Evolutionary conservation across 257 asterid species (phyloP).

Genomic region (Solanum chmielewskii): DNA sequence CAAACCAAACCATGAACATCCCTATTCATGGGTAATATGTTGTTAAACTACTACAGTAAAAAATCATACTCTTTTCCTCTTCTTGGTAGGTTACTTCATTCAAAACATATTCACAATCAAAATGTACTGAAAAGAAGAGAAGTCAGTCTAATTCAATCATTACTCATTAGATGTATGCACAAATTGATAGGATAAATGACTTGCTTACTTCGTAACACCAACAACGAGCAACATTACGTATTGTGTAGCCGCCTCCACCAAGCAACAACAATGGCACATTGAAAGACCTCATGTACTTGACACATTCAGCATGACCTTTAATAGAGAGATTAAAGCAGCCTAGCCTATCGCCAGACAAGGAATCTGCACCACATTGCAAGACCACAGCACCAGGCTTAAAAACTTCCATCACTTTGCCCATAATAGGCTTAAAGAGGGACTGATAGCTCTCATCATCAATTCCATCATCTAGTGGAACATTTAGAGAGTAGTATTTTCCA

Average conservation of each 20-base stretch:
- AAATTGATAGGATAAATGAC: not conserved
- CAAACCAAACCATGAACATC: not conserved
- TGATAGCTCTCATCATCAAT: constrained; percentile 36
- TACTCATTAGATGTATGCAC: not conserved
- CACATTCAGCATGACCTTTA: constrained; percentile 34
- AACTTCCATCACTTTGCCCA: constrained; percentile 33
- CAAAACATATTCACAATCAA: not conserved
- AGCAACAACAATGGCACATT: constrained; percentile 26
- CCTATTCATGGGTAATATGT: not conserved
- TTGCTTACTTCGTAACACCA: constrained; percentile 34
- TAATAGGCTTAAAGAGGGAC: constrained; percentile 31
- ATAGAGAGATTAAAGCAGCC: constrained; percentile 36
- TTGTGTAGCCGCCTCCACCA: constrained; percentile 39
- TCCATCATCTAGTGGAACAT: constrained; percentile 35
- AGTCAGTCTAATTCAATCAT: not conserved
- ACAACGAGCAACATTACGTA: constrained; percentile 35
- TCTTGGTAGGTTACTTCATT: not conserved
- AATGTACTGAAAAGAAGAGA: not conserved
- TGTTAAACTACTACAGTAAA: not conserved
- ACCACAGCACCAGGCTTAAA: constrained; percentile 35
- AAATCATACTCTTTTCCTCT: not conserved
- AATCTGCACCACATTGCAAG: constrained; percentile 34
- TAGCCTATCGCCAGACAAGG: constrained; percentile 29
- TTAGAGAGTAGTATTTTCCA: constrained; percentile 30
- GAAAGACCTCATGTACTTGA: constrained; percentile 31